phyloP scores from a whole-genome alignment of 2,329 filamentous ascomycete genomes.

The Diaporthe sp. region DNA sequence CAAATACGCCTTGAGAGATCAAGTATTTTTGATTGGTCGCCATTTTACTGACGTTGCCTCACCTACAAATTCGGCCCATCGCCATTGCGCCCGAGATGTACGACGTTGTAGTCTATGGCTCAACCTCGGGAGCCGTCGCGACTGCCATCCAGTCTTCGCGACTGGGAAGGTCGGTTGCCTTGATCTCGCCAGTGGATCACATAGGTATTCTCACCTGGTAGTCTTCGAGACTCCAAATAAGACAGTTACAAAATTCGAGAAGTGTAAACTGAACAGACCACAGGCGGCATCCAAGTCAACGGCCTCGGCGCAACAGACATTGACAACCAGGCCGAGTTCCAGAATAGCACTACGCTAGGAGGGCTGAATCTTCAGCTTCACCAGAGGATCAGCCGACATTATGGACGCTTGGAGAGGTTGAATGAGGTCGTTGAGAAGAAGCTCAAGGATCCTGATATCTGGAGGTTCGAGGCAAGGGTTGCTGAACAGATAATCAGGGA shows the following conservation, averaged over 20 bases:
- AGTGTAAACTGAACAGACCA: background rate
- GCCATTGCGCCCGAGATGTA: background rate
- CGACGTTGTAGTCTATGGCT: background rate
- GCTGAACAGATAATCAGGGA: background rate
- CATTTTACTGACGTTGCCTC: background rate
- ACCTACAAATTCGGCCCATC: background rate
- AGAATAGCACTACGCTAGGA: background rate
- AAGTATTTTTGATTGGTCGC: background rate
- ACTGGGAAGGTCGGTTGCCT: background rate
- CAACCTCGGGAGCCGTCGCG: background rate
- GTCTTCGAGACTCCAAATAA: background rate
- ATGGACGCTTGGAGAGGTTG: background rate
- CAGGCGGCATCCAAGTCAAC: slow-evolving; percentile 9
- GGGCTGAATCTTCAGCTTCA: background rate
- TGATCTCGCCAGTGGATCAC: background rate
- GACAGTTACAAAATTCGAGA: fast-evolving
- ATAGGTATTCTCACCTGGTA: background rate
- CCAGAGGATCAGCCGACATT: background rate
- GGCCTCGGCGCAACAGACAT: background rate
- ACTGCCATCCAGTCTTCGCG: slow-evolving; percentile 7
- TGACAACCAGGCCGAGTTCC: slow-evolving; percentile 8
- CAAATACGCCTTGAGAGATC: background rate
- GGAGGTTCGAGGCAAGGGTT: background rate
- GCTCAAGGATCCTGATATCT: background rate
- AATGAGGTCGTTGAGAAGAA: background rate